phyloP scores from a whole-genome alignment of 768 basidiomycete species.

The Multifurca ochricompacta region DNA sequence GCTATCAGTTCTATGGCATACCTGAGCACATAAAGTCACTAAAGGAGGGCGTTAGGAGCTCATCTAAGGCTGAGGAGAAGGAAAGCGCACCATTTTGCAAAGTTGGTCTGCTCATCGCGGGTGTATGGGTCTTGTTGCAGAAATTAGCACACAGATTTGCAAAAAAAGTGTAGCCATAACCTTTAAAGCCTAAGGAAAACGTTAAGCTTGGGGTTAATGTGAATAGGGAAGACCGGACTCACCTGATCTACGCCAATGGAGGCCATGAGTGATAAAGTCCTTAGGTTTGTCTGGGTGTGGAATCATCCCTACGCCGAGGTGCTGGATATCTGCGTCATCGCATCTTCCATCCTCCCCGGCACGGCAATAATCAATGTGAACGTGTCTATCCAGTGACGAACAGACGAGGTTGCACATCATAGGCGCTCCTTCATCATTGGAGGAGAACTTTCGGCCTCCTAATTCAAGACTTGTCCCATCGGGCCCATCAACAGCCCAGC shows the following conservation, averaged over 20 bases:
- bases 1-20: conserved; percentile 12
- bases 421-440: conserved; percentile 50
- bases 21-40: conserved; percentile 49
- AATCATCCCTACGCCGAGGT: conserved; percentile 34
- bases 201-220: not conserved
- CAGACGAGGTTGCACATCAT: conserved; percentile 58
- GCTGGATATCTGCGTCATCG: conserved; percentile 37
- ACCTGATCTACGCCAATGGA: conserved; percentile 56
- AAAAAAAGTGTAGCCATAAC: conserved; percentile 21
- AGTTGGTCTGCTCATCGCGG: conserved; percentile 43
- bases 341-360: conserved; percentile 32
- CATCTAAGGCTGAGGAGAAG: not conserved
- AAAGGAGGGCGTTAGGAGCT: not conserved
- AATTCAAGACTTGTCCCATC: conserved; percentile 45
- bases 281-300: conserved; percentile 44
- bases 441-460: conserved; percentile 46
- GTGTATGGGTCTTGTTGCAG: conserved; percentile 46
- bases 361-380: conserved; percentile 52
- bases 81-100: conserved; percentile 42
- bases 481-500: conserved; percentile 50
- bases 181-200: conserved; percentile 42
- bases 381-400: conserved; percentile 48
- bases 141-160: not conserved
- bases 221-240: conserved; percentile 20
- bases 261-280: conserved; percentile 46